Evolutionary conservation across 2,329 filamentous ascomycete genomes (phyloP), one percentile per base, ranked within the genome.

Genomic region (Penicillium sp.): DNA sequence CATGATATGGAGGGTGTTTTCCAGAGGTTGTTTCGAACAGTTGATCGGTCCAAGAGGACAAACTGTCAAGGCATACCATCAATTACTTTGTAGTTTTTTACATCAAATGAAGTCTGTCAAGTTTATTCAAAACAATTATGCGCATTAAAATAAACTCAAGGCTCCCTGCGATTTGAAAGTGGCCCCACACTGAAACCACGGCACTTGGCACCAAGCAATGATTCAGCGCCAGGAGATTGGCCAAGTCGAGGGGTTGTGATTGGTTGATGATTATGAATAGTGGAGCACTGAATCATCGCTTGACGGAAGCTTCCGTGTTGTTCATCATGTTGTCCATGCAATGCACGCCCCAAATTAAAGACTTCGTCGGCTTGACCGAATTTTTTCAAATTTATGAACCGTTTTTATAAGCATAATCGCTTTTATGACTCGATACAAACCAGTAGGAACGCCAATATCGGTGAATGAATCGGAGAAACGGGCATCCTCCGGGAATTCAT

Each of bases 181-280:
- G 31, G 45, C 45, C 31, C 45, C 45, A 47, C 44, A 16, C 29
- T 33, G 29, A 5, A 15, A 46, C 29, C n/a, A 33, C 27, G 44
- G 27, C 11, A 46, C 45, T 15, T 6, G 27, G 13, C 10, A 34
- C 8, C 4, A 8, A 47, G 15, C 47, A n/a, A 25, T 55, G 53
- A 55, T 55, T 55, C 53, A 51, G 46, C n/a, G 31, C 31, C 23
- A n/a, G 4, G 6, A 7, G 21, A 16, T 27, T 36, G 3, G 31
- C 11, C 9, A 2, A 5, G 0, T 0, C 5, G 0, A 6, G 2
- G 4, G 2, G 0, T 0, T 11, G 0, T 25, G 15, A 21, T 43
- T 36, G 19, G 47, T 4, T 8, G 1, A 0, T 3, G 0, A 0
- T 1, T 1, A 9, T 0, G 3, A 4, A n/a, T 16, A 50, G 29